A percentile compares a stretch with the other conserved stretches of the same genome.
Conservation (phyloP, 2,329 filamentous ascomycete genomes). For the Venturia asperata region DNA sequence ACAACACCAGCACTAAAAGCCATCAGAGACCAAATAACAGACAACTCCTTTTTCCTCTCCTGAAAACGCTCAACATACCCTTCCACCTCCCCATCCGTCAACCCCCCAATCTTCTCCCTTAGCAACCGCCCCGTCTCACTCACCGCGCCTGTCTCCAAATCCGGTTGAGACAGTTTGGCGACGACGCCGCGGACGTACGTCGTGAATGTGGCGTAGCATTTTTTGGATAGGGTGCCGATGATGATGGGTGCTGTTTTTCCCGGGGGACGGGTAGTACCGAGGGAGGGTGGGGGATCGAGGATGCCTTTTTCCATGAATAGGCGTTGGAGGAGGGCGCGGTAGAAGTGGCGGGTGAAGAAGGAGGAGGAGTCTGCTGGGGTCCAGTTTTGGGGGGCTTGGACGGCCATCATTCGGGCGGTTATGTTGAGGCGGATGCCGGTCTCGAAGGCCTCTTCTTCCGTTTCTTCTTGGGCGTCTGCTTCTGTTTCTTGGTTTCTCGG, state of each 20-base stretch:
- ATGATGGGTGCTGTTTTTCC: slow-evolving; percentile 45
- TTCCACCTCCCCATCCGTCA: slow-evolving; percentile 70
- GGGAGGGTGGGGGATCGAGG: slow-evolving; percentile 49
- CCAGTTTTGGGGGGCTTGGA: slow-evolving; percentile 94
- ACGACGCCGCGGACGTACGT: slow-evolving; percentile 77
- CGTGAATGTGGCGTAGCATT: slow-evolving; percentile 66
- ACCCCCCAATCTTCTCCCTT: slow-evolving; percentile 55
- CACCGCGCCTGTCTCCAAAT: slow-evolving; percentile 40
- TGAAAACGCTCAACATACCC: slow-evolving; percentile 60
- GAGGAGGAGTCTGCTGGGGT: slow-evolving; percentile 67
- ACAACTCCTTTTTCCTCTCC: slow-evolving; percentile 69
- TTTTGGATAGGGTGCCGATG: slow-evolving; percentile 76
- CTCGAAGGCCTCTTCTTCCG: slow-evolving; percentile 25
- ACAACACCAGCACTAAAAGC: slow-evolving; percentile 86
- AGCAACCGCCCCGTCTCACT: slow-evolving; percentile 27
- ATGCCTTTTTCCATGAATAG: slow-evolving; percentile 85
- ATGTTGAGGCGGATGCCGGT: slow-evolving; percentile 79
- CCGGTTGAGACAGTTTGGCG: slow-evolving; percentile 52
- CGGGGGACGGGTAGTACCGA: background rate
- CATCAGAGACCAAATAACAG: slow-evolving; percentile 90
- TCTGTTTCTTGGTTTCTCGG: slow-evolving; percentile 1
- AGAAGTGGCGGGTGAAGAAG: slow-evolving; percentile 93
- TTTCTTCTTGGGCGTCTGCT: background rate
- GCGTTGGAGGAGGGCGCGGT: slow-evolving; percentile 79
- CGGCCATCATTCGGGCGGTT: slow-evolving; percentile 95